Evolutionary conservation across 139 green algal genomes (phyloP).

Genomic region (Raphidocelis subcapitata): DNA sequence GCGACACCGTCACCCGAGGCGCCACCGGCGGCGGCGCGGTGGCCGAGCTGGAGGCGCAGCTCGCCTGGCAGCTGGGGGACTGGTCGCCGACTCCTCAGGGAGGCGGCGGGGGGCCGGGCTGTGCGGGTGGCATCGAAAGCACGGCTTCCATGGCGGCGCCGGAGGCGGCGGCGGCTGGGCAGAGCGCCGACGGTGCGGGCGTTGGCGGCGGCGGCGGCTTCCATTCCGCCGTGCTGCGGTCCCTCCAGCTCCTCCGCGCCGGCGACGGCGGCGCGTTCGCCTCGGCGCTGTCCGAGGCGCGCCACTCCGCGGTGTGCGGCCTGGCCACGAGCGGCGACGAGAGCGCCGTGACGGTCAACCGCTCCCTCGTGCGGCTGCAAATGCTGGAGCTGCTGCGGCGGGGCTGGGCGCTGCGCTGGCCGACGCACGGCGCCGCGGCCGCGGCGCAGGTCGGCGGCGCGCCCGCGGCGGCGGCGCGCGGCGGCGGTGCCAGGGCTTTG

Average conservation of each 20-base stretch:
- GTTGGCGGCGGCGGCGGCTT: slow-evolving; percentile 1
- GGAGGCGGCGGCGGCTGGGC: not conserved
- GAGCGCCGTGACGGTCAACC: slow-evolving; percentile 22
- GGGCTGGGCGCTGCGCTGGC: slow-evolving; percentile 35
- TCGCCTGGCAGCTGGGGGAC: slow-evolving; percentile 43
- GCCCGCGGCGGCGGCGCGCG: slow-evolving; percentile 45
- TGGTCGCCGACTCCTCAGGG: slow-evolving; percentile 25
- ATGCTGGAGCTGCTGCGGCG: slow-evolving; percentile 55
- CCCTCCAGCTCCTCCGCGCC: slow-evolving; percentile 33
- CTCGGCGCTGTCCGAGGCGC: slow-evolving; percentile 22
- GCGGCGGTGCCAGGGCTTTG: slow-evolving; percentile 27
- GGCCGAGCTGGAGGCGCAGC: slow-evolving; percentile 39
- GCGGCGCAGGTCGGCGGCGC: slow-evolving; percentile 47
- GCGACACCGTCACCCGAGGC: too few relatives aligned
- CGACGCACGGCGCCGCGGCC: not conserved
- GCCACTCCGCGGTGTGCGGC: not conserved
- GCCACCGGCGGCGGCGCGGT: too few relatives aligned
- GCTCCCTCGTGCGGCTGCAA: slow-evolving; percentile 60
- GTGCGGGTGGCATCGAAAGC: too few relatives aligned
- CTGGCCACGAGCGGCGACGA: not conserved
- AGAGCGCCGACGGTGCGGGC: not conserved
- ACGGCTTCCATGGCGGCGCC: not conserved
- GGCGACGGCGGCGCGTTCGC: slow-evolving; percentile 36
- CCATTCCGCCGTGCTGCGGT: slow-evolving; percentile 12
- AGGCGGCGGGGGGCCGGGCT: not conserved